Evolutionary conservation across 805 yeast genomes (phyloP).

Genomic region (Cyberlindnera meyerae): DNA sequence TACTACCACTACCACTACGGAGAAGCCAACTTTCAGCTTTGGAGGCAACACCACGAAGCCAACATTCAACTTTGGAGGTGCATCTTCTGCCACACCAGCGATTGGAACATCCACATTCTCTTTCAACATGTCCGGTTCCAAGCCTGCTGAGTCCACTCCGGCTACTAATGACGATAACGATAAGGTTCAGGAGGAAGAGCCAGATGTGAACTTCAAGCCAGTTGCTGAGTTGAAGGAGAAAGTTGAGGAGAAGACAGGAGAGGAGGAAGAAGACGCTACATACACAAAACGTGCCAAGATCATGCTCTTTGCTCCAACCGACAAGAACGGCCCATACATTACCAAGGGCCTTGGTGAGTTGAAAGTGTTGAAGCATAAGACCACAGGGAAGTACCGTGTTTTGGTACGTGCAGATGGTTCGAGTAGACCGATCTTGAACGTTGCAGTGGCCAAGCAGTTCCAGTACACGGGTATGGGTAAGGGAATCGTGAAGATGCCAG

Average conservation of each 20-base stretch:
- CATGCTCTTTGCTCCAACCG: slow-evolving; percentile 50
- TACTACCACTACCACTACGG: slow-evolving; percentile 12
- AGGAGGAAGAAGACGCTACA: slow-evolving; percentile 67
- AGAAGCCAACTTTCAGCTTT: slow-evolving; percentile 25
- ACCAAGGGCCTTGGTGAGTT: slow-evolving; percentile 79
- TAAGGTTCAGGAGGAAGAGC: slow-evolving; percentile 37
- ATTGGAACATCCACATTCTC: slow-evolving; percentile 10
- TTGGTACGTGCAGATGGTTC: slow-evolving; percentile 87
- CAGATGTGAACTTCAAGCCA: slow-evolving; percentile 43
- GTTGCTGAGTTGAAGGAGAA: slow-evolving; percentile 43
- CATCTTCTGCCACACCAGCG: slow-evolving; percentile 10
- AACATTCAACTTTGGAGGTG: slow-evolving; percentile 8
- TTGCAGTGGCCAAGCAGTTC: slow-evolving; percentile 51
- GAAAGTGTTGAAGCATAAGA: slow-evolving; percentile 59
- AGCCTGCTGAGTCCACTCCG: slow-evolving; percentile 15
- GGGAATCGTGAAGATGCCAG: slow-evolving; percentile 65
- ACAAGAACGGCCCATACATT: slow-evolving; percentile 42
- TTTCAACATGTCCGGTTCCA: slow-evolving; percentile 21
- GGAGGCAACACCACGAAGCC: slow-evolving; percentile 14
- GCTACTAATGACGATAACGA: slow-evolving; percentile 16
- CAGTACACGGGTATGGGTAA: slow-evolving; percentile 58
- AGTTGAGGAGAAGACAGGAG: slow-evolving; percentile 67
- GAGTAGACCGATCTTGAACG: slow-evolving; percentile 70
- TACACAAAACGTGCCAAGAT: slow-evolving; percentile 70
- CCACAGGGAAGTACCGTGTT: slow-evolving; percentile 58